phyloP scores from a whole-genome alignment of 2,329 filamentous ascomycete species.

The Simplicillium aogashimaense region DNA sequence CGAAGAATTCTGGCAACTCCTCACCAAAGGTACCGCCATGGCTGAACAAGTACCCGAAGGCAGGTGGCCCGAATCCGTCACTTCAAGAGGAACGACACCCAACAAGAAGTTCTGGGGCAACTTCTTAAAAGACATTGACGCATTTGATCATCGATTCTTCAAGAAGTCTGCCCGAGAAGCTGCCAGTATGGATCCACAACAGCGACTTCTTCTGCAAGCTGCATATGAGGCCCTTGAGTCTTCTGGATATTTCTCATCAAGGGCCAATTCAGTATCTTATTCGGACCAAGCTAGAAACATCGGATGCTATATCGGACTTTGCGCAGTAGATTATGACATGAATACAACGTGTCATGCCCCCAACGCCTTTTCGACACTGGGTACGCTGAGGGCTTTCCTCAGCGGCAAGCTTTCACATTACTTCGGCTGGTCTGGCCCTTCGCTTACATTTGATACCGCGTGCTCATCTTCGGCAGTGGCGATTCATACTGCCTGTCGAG shows the following conservation, averaged over 20 bases:
- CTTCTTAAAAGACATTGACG: constrained; percentile 12
- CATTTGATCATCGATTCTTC: constrained; percentile 31
- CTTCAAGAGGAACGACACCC: not conserved
- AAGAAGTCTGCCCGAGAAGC: constrained; percentile 24
- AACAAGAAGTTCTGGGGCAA: constrained; percentile 11
- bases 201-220: constrained; percentile 24
- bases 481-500: constrained; percentile 20
- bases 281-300: constrained; percentile 10
- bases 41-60: constrained; percentile 8
- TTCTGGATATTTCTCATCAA: constrained; percentile 10
- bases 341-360: constrained; percentile 25
- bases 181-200: constrained; percentile 27
- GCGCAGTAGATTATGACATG: constrained; percentile 26
- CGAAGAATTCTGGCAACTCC: constrained; percentile 21
- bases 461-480: constrained; percentile 26
- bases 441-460: constrained; percentile 25
- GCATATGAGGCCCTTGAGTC: constrained; percentile 29
- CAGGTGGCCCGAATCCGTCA: not conserved
- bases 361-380: constrained; percentile 26
- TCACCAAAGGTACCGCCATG: constrained; percentile 7
- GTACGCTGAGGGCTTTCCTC: constrained; percentile 21
- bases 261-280: too few species aligned
- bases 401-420: constrained; percentile 22
- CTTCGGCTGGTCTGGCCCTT: constrained; percentile 28
- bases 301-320: constrained; percentile 27